Evolutionary conservation across 176 grass and related monocot species (phyloP).

Genomic region (Chrysopogon serrulatus): DNA sequence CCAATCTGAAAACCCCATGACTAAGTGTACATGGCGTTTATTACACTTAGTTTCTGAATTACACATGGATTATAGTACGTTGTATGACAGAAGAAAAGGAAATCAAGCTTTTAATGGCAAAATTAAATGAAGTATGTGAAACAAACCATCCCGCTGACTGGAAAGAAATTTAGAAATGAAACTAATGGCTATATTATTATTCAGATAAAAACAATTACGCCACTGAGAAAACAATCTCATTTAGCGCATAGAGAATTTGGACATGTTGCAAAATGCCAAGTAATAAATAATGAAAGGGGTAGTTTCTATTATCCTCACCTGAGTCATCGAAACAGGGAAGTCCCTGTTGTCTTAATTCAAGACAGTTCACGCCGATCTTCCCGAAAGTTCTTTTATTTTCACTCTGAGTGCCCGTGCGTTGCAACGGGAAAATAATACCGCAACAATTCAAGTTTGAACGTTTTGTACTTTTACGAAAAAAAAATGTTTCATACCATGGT

Average conservation of each 20-base stretch:
- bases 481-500: too few species aligned
- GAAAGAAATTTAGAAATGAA: not conserved
- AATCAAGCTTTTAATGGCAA: not conserved
- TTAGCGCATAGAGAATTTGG: not conserved
- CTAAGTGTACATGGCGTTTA: too few species aligned
- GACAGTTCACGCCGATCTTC: conserved; percentile 16
- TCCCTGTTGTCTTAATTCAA: conserved; percentile 22
- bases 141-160: not conserved
- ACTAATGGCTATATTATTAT: not conserved
- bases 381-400: conserved; percentile 34
- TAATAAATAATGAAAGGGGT: not conserved
- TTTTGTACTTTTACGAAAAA: too few species aligned
- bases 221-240: not conserved
- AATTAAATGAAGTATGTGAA: not conserved
- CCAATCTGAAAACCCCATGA: too few species aligned
- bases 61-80: too few species aligned
- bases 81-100: not conserved
- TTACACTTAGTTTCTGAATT: too few species aligned
- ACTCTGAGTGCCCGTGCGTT: too few species aligned
- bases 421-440: too few species aligned
- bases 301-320: conserved; percentile 41
- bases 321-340: conserved; percentile 5
- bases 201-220: not conserved
- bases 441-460: too few species aligned
- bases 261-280: not conserved